Base-by-base conservation (phyloP, 805 yeast species). In the Metahyphopichia silvanorum region DNA sequence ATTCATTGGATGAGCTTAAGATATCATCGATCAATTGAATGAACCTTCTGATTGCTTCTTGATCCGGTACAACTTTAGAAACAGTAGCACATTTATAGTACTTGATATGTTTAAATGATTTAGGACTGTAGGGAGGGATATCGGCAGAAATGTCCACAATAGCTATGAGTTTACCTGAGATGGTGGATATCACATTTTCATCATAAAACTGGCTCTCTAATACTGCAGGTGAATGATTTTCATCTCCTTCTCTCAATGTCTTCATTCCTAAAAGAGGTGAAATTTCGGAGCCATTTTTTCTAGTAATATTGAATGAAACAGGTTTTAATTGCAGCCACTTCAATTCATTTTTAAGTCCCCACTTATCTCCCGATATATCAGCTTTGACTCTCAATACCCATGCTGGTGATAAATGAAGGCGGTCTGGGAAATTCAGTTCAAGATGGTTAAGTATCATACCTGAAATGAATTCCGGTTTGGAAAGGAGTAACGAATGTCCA, bases 61-160 rank as follows among this genome's bases (percentile, higher is more conserved):
- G 66, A 40, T 80, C 82, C 0, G 91, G 91, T 1, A 82, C 85
- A 18, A 82, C 78, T 51, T 83, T 83, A 4, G 87, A 79, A 23
- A 83, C 88, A 1, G 91, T 83, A 20, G 88, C 82, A 55, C 79
- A 78, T 57, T 84, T 83, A 55, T 76, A 68, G 59, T 83, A 83
- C 34, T 62, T 62, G 42, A 84, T 71, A 11, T 71, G 53, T 13
- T 55, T 27, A 46, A 83, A 77, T 14, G 76, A 57, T 15, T 53
- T 41, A 0, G 89, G 88, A 35, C 76, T 78, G 49, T 83, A 83
- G 0, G 88, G 83, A 3, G 89, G 89, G 2, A 75, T 64, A 39
- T 76, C 80, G 0, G 79, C 75, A 1, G 88, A 80, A 16, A 83
- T 83, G 48, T 83, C 89, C 13, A 83, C 71, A 6, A 83, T 64